A percentile compares a stretch with the other conserved stretches of the same genome.
Evolutionary conservation across 2,329 filamentous ascomycete genomes (phyloP).

Genomic region (Pseudogymnoascus sp.): DNA sequence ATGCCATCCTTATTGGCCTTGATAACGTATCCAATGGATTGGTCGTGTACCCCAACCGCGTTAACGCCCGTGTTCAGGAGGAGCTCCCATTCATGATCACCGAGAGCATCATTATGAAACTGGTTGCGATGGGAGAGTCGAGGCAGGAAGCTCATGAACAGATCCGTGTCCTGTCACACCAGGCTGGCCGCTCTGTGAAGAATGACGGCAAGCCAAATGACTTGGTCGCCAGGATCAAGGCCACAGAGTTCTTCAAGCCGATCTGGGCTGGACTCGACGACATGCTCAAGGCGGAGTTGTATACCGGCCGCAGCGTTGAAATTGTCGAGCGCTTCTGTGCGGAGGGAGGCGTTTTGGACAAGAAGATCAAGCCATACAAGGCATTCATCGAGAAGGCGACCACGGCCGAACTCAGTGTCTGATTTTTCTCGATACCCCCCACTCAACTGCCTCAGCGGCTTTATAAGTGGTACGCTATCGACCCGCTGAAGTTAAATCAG

Average conservation of each 20-base stretch:
- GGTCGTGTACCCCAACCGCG: constrained; percentile 70
- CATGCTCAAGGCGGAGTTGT: constrained; percentile 55
- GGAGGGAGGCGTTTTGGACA: constrained; percentile 38
- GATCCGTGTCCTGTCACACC: constrained; percentile 72
- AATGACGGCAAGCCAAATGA: constrained; percentile 69
- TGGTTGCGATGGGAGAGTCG: constrained; percentile 60
- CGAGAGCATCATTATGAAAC: constrained; percentile 66
- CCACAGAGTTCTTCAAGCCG: constrained; percentile 63
- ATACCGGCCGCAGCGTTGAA: constrained; percentile 46
- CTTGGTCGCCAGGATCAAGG: constrained; percentile 67
- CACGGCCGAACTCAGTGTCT: constrained; percentile 19
- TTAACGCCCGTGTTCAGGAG: constrained; percentile 56
- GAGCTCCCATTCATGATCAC: constrained; percentile 86
- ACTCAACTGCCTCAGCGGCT: background rate
- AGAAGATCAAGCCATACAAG: constrained; percentile 39
- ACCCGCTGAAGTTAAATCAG: background rate
- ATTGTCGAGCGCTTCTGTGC: constrained; percentile 42
- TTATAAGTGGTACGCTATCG: background rate
- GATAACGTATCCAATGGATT: constrained; percentile 62
- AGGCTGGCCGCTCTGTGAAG: constrained; percentile 66
- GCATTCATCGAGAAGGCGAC: constrained; percentile 21
- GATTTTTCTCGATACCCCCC: background rate
- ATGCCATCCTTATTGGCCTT: constrained; percentile 56
- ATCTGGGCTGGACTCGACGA: constrained; percentile 60
- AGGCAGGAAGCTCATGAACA: constrained; percentile 81